A percentile compares a stretch with the other conserved stretches of the same genome.
Evolutionary conservation across 148 eudicot species (phyloP).

Genomic region (Bassia scoparia): DNA sequence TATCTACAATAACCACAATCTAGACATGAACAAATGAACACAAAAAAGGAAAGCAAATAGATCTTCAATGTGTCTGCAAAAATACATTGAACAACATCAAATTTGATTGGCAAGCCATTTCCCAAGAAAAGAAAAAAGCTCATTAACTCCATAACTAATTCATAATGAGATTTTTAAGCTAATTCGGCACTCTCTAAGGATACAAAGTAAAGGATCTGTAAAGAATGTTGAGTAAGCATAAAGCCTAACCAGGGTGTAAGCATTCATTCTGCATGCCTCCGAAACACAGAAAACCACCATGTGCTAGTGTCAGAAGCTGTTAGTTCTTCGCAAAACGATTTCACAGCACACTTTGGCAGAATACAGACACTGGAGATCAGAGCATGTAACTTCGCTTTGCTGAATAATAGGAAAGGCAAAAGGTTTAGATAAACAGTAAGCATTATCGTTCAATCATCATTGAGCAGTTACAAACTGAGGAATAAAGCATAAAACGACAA

Average conservation of each 20-base stretch:
- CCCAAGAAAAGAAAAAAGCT: background rate
- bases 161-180: background rate
- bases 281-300: slow-evolving; percentile 95
- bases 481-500: background rate
- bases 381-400: slow-evolving; percentile 72
- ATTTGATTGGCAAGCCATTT: background rate
- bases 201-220: background rate
- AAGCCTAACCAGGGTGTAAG: slow-evolving; percentile 72
- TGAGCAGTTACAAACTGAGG: background rate
- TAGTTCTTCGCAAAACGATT: slow-evolving; percentile 90
- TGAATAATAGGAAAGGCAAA: slow-evolving; percentile 28
- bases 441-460: background rate
- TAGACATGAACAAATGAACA: slow-evolving; percentile 7
- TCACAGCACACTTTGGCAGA: slow-evolving; percentile 66
- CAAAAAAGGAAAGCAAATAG: background rate
- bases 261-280: slow-evolving; percentile 99
- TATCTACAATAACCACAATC: slow-evolving; percentile 48
- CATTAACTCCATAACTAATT: background rate
- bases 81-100: background rate
- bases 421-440: background rate
- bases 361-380: slow-evolving; percentile 82
- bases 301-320: slow-evolving; percentile 99
- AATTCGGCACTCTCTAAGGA: too few species aligned
- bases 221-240: slow-evolving; percentile 2
- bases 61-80: background rate